A percentile compares a stretch with the other conserved stretches of the same genome.
Evolutionary conservation across 2,329 filamentous ascomycete genomes (phyloP).

Genomic region (Stemphylium lycopersici): DNA sequence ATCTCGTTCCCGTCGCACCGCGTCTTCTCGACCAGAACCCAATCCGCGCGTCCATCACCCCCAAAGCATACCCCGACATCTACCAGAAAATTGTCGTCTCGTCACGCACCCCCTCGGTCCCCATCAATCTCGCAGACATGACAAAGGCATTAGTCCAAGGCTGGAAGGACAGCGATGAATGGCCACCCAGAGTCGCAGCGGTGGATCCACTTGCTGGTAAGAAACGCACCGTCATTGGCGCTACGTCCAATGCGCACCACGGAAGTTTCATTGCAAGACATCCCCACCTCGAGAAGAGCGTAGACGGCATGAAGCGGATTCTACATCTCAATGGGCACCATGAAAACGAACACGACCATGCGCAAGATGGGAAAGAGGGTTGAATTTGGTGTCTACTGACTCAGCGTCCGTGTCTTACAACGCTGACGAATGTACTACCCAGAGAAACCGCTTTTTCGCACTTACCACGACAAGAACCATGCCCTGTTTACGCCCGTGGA

Average conservation of each 20-base stretch:
- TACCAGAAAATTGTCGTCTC: slow-evolving; percentile 89
- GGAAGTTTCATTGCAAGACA: slow-evolving; percentile 45
- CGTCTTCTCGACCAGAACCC: slow-evolving; percentile 76
- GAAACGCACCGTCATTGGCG: slow-evolving; percentile 34
- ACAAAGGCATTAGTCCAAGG: slow-evolving; percentile 81
- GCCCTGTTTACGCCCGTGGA: neutral
- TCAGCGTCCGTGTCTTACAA: slow-evolving; percentile 1
- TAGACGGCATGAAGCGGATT: slow-evolving; percentile 54
- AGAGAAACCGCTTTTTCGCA: neutral
- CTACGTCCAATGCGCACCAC: slow-evolving; percentile 21
- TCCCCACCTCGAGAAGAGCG: slow-evolving; percentile 51
- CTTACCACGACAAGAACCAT: neutral
- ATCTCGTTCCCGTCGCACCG: slow-evolving; percentile 72
- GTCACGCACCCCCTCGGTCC: slow-evolving; percentile 79
- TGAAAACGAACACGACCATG: slow-evolving; percentile 6
- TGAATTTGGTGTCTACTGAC: slow-evolving; percentile 4
- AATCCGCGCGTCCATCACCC: slow-evolving; percentile 77
- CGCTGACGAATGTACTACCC: neutral
- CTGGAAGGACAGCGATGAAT: slow-evolving; percentile 93
- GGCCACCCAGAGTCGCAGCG: slow-evolving; percentile 72
- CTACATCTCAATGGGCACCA: slow-evolving; percentile 45
- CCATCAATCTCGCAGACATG: slow-evolving; percentile 85
- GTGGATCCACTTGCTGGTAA: slow-evolving; percentile 54
- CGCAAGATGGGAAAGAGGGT: slow-evolving; percentile 16
- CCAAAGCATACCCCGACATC: slow-evolving; percentile 76